Evolutionary conservation across 2,329 filamentous ascomycete species (phyloP), one percentile per base, ranked within the genome.

Genomic region (Pleoardoris graminearum): DNA sequence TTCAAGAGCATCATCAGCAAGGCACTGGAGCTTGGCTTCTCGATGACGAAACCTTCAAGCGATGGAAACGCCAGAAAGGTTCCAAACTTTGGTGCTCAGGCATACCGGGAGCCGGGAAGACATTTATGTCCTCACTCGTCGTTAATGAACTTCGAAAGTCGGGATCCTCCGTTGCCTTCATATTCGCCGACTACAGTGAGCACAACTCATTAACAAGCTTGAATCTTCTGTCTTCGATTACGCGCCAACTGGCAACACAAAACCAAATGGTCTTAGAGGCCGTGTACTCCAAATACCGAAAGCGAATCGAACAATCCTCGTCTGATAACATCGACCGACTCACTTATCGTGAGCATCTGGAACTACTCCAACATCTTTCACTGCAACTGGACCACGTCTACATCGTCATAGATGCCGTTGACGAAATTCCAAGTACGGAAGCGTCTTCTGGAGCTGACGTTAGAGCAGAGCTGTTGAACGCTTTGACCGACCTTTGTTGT

Each of bases 391-490:
- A 35, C 29, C 22, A 30, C 19, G 5, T 35, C 2, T 50, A 39
- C 33, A 39, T 49, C 19, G 22, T 50, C 8, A 23, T 54, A 33
- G 51, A 54, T 33, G 46, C 46, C 35, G 19, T 54, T 19, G 51
- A 54, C 22, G 46, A 54, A 23, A 45, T 54, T 19, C 16, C 30
- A 7, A 33, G 14, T 16, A 37, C 36, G 7, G 39, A 46, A 6
- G 46, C 39, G 5, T 19, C 38, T 2, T 11, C 3, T 12, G 29
- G 39, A 19, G 3, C 12, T 8, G 33, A 54, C 21, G 25, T 36
- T 19, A 33, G 51, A n/a, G 25, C 17, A 17, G 33, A 49, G 17
- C 33, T 54, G 22, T 17, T 49, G 7, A n/a, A 41, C n/a, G 33
- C 46, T 14, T 33, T 49, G 14, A 12, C 38, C 4, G 4, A 39